Evolutionary conservation across 2,329 filamentous ascomycete genomes (phyloP), one percentile per base, ranked within the genome.

Genomic region (Stromatinia cepivora): DNA sequence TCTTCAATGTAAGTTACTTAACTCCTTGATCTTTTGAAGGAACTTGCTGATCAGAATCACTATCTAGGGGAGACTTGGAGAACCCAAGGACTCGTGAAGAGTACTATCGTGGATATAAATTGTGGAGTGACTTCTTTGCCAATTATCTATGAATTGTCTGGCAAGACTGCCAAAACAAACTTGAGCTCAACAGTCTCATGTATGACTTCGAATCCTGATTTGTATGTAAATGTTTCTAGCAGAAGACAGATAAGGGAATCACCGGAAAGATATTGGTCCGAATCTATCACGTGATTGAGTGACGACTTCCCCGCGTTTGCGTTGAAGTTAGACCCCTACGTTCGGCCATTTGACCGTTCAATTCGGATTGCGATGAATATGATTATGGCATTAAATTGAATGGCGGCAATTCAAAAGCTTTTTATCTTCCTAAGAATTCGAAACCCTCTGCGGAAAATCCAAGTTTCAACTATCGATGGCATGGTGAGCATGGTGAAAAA

Each of bases 1-100:
- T 88, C 87, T 1, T 89, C 90, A 1, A 84, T 89, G 36, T 83
- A 65, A 25, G 72, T 58, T 20, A 13, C 28, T 63, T 7, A 28
- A 20, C 13, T 64, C n/a, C 3, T 9, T 4, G 15, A 4, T 3
- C 5, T 28, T 17, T 1, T 20, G 13, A 48, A 2, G 9, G 5
- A 11, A 13, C 11, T 52, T 34, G 2, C 28, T 69, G 36, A 54
- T 34, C 11, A 31, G 34, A n/a, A 8, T 31, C 34, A 20, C 9
- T 6, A 36, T 31, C 4, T 22, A 69, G 66, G 48, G 66, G 48
- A 10, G 48, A 69, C 39, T 31, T 69, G 28, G 48, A 56, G 28
- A 56, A 39, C 28, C 25, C 58, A 54, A 64, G 48, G 34, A 64
- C 36, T 53, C 57, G 57, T n/a, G 48, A 64, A 54, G 66, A 63